Base-by-base conservation (phyloP, 176 grass and related monocot species). In the Poa annua region DNA sequence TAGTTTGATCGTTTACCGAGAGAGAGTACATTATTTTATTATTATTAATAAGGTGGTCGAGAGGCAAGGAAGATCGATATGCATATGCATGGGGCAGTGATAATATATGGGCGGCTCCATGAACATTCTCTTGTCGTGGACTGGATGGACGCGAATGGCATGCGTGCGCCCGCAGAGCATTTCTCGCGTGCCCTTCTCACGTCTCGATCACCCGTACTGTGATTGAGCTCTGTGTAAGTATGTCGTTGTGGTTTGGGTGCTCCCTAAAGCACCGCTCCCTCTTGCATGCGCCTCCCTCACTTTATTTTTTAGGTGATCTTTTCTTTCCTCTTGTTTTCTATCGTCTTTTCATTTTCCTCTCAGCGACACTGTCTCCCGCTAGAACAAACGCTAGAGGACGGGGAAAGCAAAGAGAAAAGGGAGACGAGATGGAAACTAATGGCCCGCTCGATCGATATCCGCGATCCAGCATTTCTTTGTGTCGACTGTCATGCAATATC, bases 71-170 rank as follows among this genome's bases (percentile, higher is more conserved):
- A 41, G 52, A 20, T 60, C 5, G 48, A 24, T 33, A 41, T 29
- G 16, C 7, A 7, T 55, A 48, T 51, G 11, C 44, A 11, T 11
- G 45, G 45, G 45, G 45, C 45, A 47, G 44, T 42, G 44, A 11
- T 62, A 80, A 50, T 49, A 32, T 63, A 86, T 72, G 52, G 53
- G 20, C 52, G 59, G 57, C 48, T 82, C 39, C 74, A 72, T 57
- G 29, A 65, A 49, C 65, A 49, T 61, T 71, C 83, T 39, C 11
- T 84, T 84, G 86, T 88, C 86, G 81, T 53, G 67, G 57, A 34
- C 57, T 72, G 34, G 35, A 19, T 88, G 86, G 86, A 88, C 24
- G 81, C 76, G 65, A 79, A 79, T 57, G 86, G 86, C 86, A 84
- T 88, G 86, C 86, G 73, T 78, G 63, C 85, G 41, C 64, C 79